A percentile compares a stretch with the other conserved stretches of the same genome.
Evolutionary conservation across 495 filamentous ascomycete genomes (phyloP).

Genomic region (Apodospora peruviana): DNA sequence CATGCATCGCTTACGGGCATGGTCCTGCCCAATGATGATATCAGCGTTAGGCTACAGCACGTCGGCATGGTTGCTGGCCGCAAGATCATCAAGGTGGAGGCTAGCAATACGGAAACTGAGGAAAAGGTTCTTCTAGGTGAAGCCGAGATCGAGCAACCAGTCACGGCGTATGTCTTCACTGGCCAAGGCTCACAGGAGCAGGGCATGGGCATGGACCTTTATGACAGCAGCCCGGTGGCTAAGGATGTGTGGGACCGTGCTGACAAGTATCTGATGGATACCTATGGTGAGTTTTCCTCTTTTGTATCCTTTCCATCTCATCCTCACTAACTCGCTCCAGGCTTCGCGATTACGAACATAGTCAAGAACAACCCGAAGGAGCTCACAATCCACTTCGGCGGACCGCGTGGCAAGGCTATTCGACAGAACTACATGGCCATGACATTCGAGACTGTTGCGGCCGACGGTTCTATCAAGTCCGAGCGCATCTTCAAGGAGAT

Average conservation of each 20-base stretch:
- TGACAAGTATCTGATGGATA: slow-evolving; percentile 96
- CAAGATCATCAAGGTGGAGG: slow-evolving; percentile 98
- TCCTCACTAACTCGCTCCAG: slow-evolving; percentile 44
- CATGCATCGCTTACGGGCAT: slow-evolving; percentile 93
- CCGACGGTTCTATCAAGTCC: slow-evolving; percentile 88
- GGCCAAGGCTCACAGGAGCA: slow-evolving; percentile 97
- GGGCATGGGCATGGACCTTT: slow-evolving; percentile 99
- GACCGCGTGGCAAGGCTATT: slow-evolving; percentile 92
- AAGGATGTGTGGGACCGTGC: slow-evolving; percentile 98
- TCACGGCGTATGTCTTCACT: slow-evolving; percentile 95
- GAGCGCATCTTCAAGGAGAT: slow-evolving; percentile 99
- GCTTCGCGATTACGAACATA: slow-evolving; percentile 95
- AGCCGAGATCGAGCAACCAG: slow-evolving; percentile 98
- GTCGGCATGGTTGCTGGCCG: slow-evolving; percentile 96
- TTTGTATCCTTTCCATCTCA: not conserved
- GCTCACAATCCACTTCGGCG: slow-evolving; percentile 96
- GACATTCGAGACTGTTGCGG: slow-evolving; percentile 94
- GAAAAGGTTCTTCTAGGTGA: slow-evolving; percentile 93
- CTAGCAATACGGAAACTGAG: slow-evolving; percentile 85
- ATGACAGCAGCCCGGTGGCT: slow-evolving; percentile 83
- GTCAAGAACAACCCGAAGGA: slow-evolving; percentile 99
- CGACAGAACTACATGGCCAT: slow-evolving; percentile 99
- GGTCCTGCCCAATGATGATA: slow-evolving; percentile 93
- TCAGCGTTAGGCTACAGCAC: slow-evolving; percentile 90
- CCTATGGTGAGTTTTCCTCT: slow-evolving; percentile 68